These are phyloP conservation scores for Zea luxurians DNA, from an alignment of 176 grass and related monocot genomes.

Conservation along the genomic window DNA sequence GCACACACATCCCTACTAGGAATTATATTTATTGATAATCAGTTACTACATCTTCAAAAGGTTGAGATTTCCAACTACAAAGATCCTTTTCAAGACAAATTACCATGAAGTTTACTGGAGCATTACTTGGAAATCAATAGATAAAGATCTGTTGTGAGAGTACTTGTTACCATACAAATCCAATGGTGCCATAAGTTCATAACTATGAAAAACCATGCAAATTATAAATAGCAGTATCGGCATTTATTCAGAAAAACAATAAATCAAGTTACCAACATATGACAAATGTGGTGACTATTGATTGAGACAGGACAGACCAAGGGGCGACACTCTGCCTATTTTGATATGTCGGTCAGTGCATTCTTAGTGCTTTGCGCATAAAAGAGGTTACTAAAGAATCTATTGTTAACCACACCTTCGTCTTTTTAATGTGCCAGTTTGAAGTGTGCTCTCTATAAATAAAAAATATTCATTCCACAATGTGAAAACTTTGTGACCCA, in stretches of 20 bases:
- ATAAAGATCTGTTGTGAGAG: not conserved
- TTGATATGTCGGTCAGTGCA: not conserved
- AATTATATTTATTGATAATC: not conserved
- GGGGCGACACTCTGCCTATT: not conserved
- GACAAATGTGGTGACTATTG: not conserved
- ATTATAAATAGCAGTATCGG: not conserved
- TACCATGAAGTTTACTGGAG: not conserved
- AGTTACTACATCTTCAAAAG: not conserved
- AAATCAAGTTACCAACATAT: not conserved
- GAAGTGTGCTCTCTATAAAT: too few relatives aligned
- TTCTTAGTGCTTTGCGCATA: not conserved
- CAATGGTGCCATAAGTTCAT: not conserved
- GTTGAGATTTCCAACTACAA: slow-evolving; percentile 16
- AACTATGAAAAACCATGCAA: not conserved
- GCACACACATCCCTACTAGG: not conserved
- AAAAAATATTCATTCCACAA: too few relatives aligned
- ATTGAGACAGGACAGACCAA: not conserved
- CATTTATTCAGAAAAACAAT: not conserved
- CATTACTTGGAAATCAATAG: slow-evolving; percentile 19
- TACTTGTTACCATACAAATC: not conserved
- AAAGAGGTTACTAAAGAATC: not conserved
- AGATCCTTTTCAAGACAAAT: not conserved
- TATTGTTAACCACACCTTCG: too few relatives aligned
- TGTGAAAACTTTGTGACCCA: too few relatives aligned
- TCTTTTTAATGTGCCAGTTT: too few relatives aligned